Evolutionary conservation across 2,329 filamentous ascomycete genomes (phyloP).

Genomic region (Juglanconis oblonga): DNA sequence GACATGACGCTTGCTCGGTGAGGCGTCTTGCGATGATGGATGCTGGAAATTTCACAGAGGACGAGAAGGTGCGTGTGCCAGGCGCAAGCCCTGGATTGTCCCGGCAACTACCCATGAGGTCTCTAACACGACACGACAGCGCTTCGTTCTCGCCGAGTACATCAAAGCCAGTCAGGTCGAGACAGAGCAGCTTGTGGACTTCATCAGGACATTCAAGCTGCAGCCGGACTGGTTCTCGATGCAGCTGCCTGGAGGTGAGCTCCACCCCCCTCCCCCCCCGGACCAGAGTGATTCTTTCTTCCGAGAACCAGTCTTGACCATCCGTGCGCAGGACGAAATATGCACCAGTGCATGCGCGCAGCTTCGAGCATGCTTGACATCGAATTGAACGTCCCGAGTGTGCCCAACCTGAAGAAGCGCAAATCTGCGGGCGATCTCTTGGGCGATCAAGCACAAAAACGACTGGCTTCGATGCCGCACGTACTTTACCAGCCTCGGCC

Average conservation of each 20-base stretch:
- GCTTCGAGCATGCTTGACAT: slow-evolving; percentile 29
- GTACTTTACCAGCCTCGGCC: slow-evolving; percentile 16
- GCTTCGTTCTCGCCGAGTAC: slow-evolving; percentile 56
- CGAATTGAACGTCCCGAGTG: slow-evolving; percentile 24
- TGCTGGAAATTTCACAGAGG: slow-evolving; percentile 40
- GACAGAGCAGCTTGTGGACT: slow-evolving; percentile 41
- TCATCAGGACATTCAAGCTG: slow-evolving; percentile 37
- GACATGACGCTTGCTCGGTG: slow-evolving; percentile 14
- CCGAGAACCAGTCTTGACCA: slow-evolving; percentile 10
- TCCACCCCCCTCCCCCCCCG: not conserved
- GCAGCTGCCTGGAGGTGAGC: slow-evolving; percentile 33
- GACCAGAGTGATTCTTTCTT: not conserved
- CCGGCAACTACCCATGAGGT: not conserved
- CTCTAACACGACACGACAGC: slow-evolving; percentile 34
- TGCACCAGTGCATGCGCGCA: slow-evolving; percentile 32
- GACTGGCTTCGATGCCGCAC: slow-evolving; percentile 24
- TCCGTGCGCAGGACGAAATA: slow-evolving; percentile 29
- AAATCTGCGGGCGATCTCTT: slow-evolving; percentile 28
- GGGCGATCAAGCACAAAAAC: slow-evolving; percentile 29
- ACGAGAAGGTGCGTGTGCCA: slow-evolving; percentile 47
- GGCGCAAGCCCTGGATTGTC: slow-evolving; percentile 7
- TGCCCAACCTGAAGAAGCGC: slow-evolving; percentile 28
- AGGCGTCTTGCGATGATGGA: slow-evolving; percentile 34
- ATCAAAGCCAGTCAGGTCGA: slow-evolving; percentile 54
- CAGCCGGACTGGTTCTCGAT: slow-evolving; percentile 33